Evolutionary conservation across 1,284 basidiomycete genomes (phyloP).

Genomic region (Ustilago lituana): DNA sequence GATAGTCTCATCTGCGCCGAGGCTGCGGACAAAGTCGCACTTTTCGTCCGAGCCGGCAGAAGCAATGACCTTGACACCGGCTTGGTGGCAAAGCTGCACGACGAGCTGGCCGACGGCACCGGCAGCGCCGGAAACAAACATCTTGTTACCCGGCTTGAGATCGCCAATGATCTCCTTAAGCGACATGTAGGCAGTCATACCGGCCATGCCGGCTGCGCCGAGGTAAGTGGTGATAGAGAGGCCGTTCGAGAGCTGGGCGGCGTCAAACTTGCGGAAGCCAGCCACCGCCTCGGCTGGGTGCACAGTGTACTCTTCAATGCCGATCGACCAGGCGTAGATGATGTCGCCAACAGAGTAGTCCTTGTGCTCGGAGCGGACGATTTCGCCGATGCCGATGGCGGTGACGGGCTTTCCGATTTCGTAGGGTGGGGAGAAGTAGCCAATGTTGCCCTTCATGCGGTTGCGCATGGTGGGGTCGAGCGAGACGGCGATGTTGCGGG

Average conservation of each 20-base stretch:
- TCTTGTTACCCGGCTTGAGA: conserved; percentile 48
- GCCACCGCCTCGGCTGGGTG: conserved; percentile 9
- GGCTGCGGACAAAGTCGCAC: conserved; percentile 81
- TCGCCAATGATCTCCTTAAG: conserved; percentile 58
- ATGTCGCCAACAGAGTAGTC: conserved; percentile 27
- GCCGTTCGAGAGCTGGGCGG: conserved; percentile 16
- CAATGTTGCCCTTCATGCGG: conserved; percentile 45
- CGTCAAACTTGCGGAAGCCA: conserved; percentile 35
- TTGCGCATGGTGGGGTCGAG: conserved; percentile 54
- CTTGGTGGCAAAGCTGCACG: conserved; percentile 70
- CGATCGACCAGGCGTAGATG: conserved; percentile 27
- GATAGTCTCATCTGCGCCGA: conserved; percentile 84
- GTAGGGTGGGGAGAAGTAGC: conserved; percentile 43
- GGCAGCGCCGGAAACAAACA: conserved; percentile 60
- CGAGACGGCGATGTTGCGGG: conserved; percentile 46
- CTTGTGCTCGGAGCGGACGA: conserved; percentile 31
- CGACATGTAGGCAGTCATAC: conserved; percentile 66
- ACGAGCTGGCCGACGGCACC: conserved; percentile 68
- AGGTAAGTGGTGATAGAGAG: conserved; percentile 59
- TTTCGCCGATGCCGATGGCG: conserved; percentile 42
- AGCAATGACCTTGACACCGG: conserved; percentile 78
- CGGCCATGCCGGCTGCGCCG: conserved; percentile 66
- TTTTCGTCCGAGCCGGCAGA: conserved; percentile 83
- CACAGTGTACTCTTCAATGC: conserved; percentile 43
- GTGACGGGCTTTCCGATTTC: conserved; percentile 27